Evolutionary conservation across 2,329 filamentous ascomycete species (phyloP), one percentile per base, ranked within the genome.

Genomic region (Rhexocercosporidium sp.): DNA sequence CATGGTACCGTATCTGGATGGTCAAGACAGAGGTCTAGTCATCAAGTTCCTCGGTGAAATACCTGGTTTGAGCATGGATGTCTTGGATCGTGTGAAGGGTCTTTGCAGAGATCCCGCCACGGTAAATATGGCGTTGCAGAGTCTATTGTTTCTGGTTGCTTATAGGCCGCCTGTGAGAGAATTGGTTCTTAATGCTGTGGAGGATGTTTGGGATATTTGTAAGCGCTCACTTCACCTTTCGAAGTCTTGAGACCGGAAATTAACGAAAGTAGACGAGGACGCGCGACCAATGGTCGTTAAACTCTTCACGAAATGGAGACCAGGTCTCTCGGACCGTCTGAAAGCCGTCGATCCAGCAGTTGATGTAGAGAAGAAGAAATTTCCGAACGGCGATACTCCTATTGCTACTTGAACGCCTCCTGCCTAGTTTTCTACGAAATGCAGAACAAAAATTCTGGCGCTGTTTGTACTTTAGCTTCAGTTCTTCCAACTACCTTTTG

Each of bases 31-130:
- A 78, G 87, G 97, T 25, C 82, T 99, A 65, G 64, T 72, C 46
- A 94, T 96, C 31, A 88, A 96, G 41, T 97, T 98, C 76, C 81
- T 99, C 53, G 94, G 93, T 59, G 96, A 99, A 79, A 90, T 99
- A 39, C 96, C 96, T 0, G 90, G 92, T 49, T 83, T 99, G 39
- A 93, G 89, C 68, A 79, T 82, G 39, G 84, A 86, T 12, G 88
- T 98, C 69, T 84, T 98, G 1, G 84, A 89, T 56, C 87, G 92
- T 59, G 88, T 98, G 41, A 89, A 89, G 79, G 80, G 82, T 39
- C 82, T 91, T 73, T 92, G 89, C 74, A 83, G 86, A 56, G 88
- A 92, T 75, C 89, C 89, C 6, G 86, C 86, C 56, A 85, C 90
- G 70, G 86, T 90, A 25, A 85, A 84, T 67, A 80, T 91, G 54